A percentile compares a stretch with the other conserved stretches of the same genome.
Conservation (phyloP, 2,329 filamentous ascomycete species). For the Coniochaeta ligniaria region DNA sequence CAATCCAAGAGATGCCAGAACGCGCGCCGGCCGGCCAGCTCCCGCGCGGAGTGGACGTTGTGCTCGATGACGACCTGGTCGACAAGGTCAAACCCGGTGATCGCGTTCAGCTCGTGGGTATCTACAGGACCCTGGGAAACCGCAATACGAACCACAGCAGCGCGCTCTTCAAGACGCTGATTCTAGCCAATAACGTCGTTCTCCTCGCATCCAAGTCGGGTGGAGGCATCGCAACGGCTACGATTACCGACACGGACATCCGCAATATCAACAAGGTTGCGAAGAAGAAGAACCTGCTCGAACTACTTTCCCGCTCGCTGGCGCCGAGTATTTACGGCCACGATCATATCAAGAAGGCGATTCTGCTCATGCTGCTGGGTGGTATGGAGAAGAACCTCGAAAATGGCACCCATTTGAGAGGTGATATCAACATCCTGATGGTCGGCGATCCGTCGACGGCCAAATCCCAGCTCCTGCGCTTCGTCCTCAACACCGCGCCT, state of each 20-base stretch:
- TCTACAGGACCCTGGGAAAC: conserved; percentile 90
- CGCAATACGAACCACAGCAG: conserved; percentile 86
- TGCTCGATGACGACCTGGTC: conserved; percentile 93
- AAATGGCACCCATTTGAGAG: conserved; percentile 94
- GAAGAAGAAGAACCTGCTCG: conserved; percentile 90
- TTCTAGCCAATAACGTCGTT: conserved; percentile 92
- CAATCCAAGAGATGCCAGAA: conserved; percentile 99
- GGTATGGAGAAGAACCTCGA: conserved; percentile 98
- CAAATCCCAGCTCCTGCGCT: conserved; percentile 95
- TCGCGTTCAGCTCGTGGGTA: conserved; percentile 92
- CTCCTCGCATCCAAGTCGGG: conserved; percentile 93
- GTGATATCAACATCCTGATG: conserved; percentile 99
- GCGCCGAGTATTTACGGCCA: conserved; percentile 97
- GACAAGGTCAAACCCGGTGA: conserved; percentile 94
- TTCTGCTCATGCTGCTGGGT: conserved; percentile 87
- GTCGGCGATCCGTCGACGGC: conserved; percentile 97
- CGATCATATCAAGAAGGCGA: conserved; percentile 96
- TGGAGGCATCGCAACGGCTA: conserved; percentile 83
- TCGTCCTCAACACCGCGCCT: conserved; percentile 94
- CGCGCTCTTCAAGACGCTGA: conserved; percentile 87
- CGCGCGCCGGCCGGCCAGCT: conserved; percentile 91
- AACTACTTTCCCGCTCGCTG: conserved; percentile 85
- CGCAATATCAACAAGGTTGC: conserved; percentile 97
- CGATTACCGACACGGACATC: conserved; percentile 93
- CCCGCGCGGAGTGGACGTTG: conserved; percentile 90